Conservation (phyloP, 2,329 filamentous ascomycete species). For the Colletotrichum sp. region DNA sequence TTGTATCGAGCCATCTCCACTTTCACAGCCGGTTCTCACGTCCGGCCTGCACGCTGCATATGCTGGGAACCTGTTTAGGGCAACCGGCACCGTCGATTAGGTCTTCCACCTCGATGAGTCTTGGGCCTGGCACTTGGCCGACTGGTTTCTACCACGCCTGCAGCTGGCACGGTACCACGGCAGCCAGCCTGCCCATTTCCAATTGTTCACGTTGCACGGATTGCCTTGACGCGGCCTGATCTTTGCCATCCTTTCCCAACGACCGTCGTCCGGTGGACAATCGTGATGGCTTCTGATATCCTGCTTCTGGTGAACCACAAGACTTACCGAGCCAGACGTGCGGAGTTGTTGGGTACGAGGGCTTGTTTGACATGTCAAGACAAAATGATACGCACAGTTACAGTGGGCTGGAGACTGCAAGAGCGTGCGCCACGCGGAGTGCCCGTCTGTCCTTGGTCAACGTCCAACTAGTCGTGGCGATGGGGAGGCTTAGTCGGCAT, state of each 20-base stretch:
- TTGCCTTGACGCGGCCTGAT: slow-evolving; percentile 10
- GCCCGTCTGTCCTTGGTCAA: slow-evolving; percentile 7
- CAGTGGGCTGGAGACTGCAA: not conserved
- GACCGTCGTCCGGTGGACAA: not conserved
- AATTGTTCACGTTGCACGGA: slow-evolving; percentile 9
- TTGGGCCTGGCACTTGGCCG: not conserved
- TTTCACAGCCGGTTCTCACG: slow-evolving; percentile 10
- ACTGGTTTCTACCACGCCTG: not conserved
- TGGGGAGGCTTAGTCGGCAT: slow-evolving; percentile 8
- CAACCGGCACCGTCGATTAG: slow-evolving; percentile 6
- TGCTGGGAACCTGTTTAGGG: slow-evolving; percentile 20
- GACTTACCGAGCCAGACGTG: not conserved
- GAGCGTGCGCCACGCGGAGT: slow-evolving; percentile 18
- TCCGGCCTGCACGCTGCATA: slow-evolving; percentile 11
- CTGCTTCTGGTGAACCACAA: not conserved
- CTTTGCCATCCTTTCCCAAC: not conserved
- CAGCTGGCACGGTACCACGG: not conserved
- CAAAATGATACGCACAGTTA: not conserved
- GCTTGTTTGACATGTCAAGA: not conserved
- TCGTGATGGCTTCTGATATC: not conserved
- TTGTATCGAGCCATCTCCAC: slow-evolving; percentile 16
- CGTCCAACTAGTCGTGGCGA: not conserved
- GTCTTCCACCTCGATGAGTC: not conserved
- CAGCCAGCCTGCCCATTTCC: not conserved
- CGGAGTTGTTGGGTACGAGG: not conserved